These are phyloP conservation scores for Symbiodinium natans DNA, from an alignment of 73 alveolate genomes.

Conservation along the genomic window DNA sequence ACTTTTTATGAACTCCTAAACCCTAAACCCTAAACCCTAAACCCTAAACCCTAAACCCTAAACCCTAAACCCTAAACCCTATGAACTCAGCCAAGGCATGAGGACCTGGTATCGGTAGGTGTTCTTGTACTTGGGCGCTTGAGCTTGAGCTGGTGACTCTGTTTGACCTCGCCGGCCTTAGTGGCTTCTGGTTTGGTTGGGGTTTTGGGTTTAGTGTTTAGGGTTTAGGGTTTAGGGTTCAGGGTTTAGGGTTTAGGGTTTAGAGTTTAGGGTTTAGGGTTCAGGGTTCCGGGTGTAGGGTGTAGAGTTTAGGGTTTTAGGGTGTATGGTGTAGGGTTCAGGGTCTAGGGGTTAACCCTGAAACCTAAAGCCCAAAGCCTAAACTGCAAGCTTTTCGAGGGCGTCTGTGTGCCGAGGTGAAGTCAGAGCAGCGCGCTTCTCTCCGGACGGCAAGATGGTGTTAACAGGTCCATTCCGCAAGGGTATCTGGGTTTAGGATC, in stretches of 20 bases:
- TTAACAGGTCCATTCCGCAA: not conserved
- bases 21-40: not conserved
- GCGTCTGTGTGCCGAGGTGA: conserved; percentile 8
- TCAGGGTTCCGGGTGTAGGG: not conserved
- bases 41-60: not conserved
- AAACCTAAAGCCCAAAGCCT: too few species aligned
- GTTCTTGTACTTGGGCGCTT: too few species aligned
- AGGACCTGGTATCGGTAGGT: too few species aligned
- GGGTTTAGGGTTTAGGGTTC: not conserved
- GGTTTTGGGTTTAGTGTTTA: too few species aligned
- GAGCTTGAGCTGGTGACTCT: too few species aligned
- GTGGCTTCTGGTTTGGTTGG: too few species aligned
- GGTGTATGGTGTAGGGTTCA: too few species aligned
- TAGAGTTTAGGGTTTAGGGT: not conserved
- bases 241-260: too few species aligned
- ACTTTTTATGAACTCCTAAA: not conserved
- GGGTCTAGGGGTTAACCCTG: not conserved
- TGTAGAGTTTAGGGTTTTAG: too few species aligned
- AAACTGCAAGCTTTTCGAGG: not conserved
- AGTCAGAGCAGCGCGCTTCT: conserved; percentile 56
- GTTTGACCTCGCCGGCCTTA: too few species aligned
- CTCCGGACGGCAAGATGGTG: conserved; percentile 74
- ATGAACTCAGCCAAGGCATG: too few species aligned
- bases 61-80: not conserved
- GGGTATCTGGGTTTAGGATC: not conserved